A percentile compares a stretch with the other conserved stretches of the same genome.
Evolutionary conservation across 495 filamentous ascomycete genomes (phyloP).

Genomic region (Haplographium delicatum): DNA sequence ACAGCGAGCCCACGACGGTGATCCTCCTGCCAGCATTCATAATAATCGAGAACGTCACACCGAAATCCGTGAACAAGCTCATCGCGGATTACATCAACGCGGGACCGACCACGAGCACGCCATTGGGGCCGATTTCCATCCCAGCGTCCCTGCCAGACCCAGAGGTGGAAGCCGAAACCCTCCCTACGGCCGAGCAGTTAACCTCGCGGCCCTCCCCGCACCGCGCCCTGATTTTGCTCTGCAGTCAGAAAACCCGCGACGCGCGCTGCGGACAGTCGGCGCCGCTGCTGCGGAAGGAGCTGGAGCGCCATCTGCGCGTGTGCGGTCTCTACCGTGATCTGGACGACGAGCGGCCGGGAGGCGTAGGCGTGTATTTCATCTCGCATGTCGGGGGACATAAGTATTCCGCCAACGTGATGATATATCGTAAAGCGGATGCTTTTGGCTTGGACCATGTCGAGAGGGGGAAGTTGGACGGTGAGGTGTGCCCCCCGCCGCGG

Average conservation of each 20-base stretch:
- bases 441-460: constrained; percentile 46
- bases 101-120: constrained; percentile 69
- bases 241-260: constrained; percentile 88
- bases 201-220: constrained; percentile 70
- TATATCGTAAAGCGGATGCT: constrained; percentile 68
- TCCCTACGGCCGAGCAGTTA: constrained; percentile 44
- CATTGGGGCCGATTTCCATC: constrained; percentile 40
- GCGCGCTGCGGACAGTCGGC: constrained; percentile 92
- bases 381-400: constrained; percentile 95
- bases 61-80: constrained; percentile 64
- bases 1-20: constrained; percentile 67
- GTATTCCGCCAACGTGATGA: constrained; percentile 85
- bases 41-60: constrained; percentile 80
- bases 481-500: constrained; percentile 20
- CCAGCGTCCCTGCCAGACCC: constrained; percentile 28
- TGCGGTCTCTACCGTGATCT: constrained; percentile 82
- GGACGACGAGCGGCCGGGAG: constrained; percentile 79
- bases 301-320: constrained; percentile 83
- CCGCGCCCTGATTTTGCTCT: constrained; percentile 81
- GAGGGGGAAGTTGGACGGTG: constrained; percentile 31
- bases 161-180: no score
- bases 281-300: constrained; percentile 76
- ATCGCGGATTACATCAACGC: constrained; percentile 66
- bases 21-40: constrained; percentile 86
- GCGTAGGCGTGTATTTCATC: constrained; percentile 93